Evolutionary conservation across 1,284 basidiomycete genomes (phyloP).

Genomic region (Pseudozyma tsukubaensis): DNA sequence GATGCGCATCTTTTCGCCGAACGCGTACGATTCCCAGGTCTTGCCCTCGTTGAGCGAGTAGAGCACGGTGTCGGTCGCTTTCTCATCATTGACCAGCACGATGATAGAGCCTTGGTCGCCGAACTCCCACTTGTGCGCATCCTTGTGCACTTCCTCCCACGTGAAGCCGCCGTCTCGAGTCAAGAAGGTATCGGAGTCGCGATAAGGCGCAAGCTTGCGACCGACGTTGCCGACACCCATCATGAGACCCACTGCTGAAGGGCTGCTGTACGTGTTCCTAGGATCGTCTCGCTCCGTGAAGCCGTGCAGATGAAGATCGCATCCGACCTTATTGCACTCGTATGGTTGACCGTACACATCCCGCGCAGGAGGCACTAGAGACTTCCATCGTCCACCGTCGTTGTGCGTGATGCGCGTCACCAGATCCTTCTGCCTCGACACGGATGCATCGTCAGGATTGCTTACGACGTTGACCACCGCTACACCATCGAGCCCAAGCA

Average conservation of each 20-base stretch:
- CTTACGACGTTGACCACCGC: slow-evolving; percentile 90
- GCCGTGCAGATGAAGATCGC: slow-evolving; percentile 90
- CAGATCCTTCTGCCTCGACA: slow-evolving; percentile 81
- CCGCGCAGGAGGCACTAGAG: slow-evolving; percentile 77
- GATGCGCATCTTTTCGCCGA: slow-evolving; percentile 83
- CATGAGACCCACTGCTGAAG: slow-evolving; percentile 89
- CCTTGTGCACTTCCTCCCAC: slow-evolving; percentile 98
- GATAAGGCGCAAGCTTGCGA: slow-evolving; percentile 81
- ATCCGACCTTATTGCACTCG: slow-evolving; percentile 79
- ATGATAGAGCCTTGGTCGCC: slow-evolving; percentile 95
- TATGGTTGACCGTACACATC: slow-evolving; percentile 85
- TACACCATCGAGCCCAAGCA: slow-evolving; percentile 94
- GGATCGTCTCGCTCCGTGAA: slow-evolving; percentile 93
- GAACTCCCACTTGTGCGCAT: slow-evolving; percentile 97
- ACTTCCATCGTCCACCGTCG: slow-evolving; percentile 93
- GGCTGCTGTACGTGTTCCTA: slow-evolving; percentile 89
- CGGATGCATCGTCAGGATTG: slow-evolving; percentile 80
- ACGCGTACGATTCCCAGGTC: slow-evolving; percentile 87
- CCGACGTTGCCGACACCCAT: slow-evolving; percentile 99
- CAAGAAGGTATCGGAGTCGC: slow-evolving; percentile 92
- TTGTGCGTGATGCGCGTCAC: slow-evolving; percentile 94
- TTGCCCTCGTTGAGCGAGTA: slow-evolving; percentile 90
- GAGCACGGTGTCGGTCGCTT: slow-evolving; percentile 86
- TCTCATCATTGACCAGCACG: slow-evolving; percentile 93
- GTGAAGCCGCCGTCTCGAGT: slow-evolving; percentile 96